Evolutionary conservation across 306 rosid genomes (phyloP).

Genomic region (Luffa acutangula): DNA sequence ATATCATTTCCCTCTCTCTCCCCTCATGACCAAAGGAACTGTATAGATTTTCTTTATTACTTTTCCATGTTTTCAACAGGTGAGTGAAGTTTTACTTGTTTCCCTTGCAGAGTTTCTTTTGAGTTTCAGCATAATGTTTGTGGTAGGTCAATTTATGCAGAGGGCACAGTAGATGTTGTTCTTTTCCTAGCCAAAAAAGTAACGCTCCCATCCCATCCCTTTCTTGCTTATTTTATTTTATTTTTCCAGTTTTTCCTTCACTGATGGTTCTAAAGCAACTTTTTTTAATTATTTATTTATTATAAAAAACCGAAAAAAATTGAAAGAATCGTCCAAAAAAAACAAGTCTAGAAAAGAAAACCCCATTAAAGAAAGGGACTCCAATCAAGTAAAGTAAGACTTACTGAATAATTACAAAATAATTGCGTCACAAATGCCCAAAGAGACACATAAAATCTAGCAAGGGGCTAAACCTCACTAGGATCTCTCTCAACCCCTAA

Average conservation of each 20-base stretch:
- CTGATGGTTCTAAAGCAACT: background rate
- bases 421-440: no score
- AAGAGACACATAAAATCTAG: no score
- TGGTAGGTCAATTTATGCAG: constrained; percentile 92
- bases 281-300: no score
- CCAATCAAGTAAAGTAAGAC: no score
- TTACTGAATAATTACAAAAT: no score
- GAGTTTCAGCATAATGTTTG: constrained; percentile 97
- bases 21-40: background rate
- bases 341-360: no score
- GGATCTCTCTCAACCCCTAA: no score
- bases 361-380: no score
- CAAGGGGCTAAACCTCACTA: no score
- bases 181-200: constrained; percentile 85
- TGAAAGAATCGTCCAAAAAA: no score
- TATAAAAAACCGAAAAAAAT: no score
- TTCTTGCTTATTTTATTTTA: constrained; percentile 1
- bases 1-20: constrained; percentile 9
- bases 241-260: background rate
- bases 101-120: constrained; percentile 67
- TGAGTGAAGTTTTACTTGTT: constrained; percentile 1
- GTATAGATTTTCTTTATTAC: background rate
- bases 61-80: background rate
- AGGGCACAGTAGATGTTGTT: constrained; percentile 84
- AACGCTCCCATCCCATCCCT: constrained; percentile 5